A percentile compares a stretch with the other conserved stretches of the same genome.
Evolutionary conservation across 768 basidiomycete genomes (phyloP).

Genomic region (Cystobasidiopsis lactophilus): DNA sequence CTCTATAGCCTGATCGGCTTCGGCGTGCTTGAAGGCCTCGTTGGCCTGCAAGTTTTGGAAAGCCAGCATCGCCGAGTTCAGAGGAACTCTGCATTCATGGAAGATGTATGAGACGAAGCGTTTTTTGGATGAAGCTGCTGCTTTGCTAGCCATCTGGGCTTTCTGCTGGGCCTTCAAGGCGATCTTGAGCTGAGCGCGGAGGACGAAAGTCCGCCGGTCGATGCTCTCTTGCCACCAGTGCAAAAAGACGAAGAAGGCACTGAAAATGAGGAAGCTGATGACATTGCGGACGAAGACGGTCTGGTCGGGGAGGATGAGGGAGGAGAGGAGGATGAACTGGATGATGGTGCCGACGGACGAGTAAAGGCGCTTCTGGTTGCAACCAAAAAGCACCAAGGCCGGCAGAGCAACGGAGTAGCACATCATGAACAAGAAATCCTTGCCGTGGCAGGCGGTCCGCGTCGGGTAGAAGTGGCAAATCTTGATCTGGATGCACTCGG

Average conservation of each 20-base stretch:
- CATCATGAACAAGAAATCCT: conserved; percentile 22
- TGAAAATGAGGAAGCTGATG: conserved; percentile 42
- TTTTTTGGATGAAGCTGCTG: conserved; percentile 48
- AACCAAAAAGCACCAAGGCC: conserved; percentile 24
- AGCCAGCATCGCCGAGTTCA: conserved; percentile 29
- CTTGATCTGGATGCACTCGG: conserved; percentile 11
- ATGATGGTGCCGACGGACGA: conserved; percentile 19
- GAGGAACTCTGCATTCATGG: conserved; percentile 31
- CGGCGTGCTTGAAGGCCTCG: conserved; percentile 37
- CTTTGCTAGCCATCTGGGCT: conserved; percentile 43
- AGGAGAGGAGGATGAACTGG: conserved; percentile 22
- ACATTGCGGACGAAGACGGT: conserved; percentile 29
- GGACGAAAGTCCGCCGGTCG: conserved; percentile 31
- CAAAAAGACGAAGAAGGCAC: conserved; percentile 53
- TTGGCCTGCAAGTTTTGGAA: conserved; percentile 68
- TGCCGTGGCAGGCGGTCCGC: conserved; percentile 18
- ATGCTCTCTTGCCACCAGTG: conserved; percentile 29
- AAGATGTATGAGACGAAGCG: conserved; percentile 37
- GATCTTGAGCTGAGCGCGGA: conserved; percentile 46
- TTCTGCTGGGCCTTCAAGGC: conserved; percentile 50
- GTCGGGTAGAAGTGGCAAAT: conserved; percentile 20
- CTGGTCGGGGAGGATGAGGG: conserved; percentile 18
- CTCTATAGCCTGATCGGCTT: conserved; percentile 54
- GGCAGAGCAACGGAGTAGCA: conserved; percentile 23
- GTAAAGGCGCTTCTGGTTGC: conserved; percentile 23